Conservation (phyloP, 495 filamentous ascomycete species). For the Penicillium parvum region DNA sequence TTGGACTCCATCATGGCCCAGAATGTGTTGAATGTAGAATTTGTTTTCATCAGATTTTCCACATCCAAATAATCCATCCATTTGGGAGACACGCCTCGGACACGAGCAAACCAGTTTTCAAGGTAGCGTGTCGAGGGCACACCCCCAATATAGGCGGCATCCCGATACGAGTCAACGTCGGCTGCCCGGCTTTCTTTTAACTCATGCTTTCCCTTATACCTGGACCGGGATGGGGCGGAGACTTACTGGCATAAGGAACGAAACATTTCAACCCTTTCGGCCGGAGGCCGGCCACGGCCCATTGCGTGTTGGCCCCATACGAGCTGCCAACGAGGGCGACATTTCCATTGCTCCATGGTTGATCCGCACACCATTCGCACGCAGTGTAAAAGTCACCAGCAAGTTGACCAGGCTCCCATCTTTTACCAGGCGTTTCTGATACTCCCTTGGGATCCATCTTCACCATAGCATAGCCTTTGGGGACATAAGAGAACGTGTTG, state of each 20-base stretch:
- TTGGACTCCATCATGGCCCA: constrained; percentile 1
- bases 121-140: neutral
- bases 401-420: constrained; percentile 1
- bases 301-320: constrained; percentile 1
- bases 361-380: neutral
- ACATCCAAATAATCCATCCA: neutral
- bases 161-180: neutral
- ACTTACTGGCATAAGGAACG: constrained; percentile 1
- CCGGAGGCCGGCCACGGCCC: neutral
- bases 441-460: neutral
- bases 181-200: neutral
- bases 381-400: neutral
- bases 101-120: neutral
- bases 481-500: neutral
- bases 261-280: neutral
- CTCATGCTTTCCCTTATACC: too few species aligned
- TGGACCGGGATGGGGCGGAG: too few species aligned
- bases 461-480: constrained; percentile 1
- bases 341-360: neutral
- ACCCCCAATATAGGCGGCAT: neutral
- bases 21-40: neutral
- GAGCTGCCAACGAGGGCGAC: constrained; percentile 1
- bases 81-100: neutral
- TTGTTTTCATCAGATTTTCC: neutral
- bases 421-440: neutral